Base-by-base conservation (phyloP, 768 basidiomycete species). In the Suillus occidentalis region DNA sequence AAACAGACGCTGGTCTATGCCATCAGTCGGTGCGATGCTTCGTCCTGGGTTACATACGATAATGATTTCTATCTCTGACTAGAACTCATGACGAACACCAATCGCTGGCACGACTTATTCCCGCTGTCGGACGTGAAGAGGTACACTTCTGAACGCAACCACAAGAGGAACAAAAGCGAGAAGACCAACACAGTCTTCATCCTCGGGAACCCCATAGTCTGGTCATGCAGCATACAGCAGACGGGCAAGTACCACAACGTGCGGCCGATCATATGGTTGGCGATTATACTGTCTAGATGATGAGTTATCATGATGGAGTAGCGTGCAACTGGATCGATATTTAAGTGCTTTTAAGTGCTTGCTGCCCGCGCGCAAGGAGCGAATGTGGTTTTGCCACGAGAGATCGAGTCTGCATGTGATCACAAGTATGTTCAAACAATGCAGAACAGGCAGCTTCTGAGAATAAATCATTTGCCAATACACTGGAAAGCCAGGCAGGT, bases 261-360 rank as follows among this genome's bases (percentile, higher is more conserved):
- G 84, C 0, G 91, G 94, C 58, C 91, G 84, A 76, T 96, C 92
- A 73, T 94, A 96, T 0, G 94, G 91, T 94, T 94, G 39, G 74
- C 75, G 56, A 68, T 68, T 25, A 70, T 55, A 70, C 90, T 85
- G 34, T 72, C 73, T 36, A 79, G 79, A 58, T 80, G 73, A 58
- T 72, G 74, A n/a, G 85, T 89, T n/a, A 80, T 72, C 6, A 80
- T 73, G 65, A 87, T 77, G 14, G 89, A 85, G 72, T 91, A 93
- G 68, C 89, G 76, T 34, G 77, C 75, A 61, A 70, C 45, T 52
- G 65, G 70, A 7, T 78, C 76, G 0, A 55, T 25, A 55, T n/a
- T n/a, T n/a, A n/a, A n/a, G n/a, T n/a, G n/a, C n/a, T 28, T 12
- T 10, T n/a, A 20, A 52, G 65, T 72, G 61, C 31, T 16, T 64